A percentile compares a stretch with the other conserved stretches of the same genome.
phyloP scores from a whole-genome alignment of 2,329 filamentous ascomycete genomes.

The Celoporthe dispersa region DNA sequence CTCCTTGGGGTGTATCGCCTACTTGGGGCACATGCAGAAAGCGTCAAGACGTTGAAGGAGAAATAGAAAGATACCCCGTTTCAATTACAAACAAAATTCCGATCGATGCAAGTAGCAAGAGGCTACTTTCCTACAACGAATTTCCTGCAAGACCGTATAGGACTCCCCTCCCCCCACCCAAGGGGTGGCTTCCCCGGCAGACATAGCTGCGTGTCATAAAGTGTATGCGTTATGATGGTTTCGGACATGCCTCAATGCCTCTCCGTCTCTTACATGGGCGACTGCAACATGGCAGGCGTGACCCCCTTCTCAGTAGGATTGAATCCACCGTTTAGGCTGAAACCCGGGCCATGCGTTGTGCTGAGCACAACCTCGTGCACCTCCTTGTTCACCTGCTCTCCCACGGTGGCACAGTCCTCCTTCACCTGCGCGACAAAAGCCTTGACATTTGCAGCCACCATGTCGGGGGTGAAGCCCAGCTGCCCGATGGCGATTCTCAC shows the following conservation, averaged over 20 bases:
- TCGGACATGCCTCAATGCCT: not conserved
- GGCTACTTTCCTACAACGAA: not conserved
- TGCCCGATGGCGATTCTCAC: conserved; percentile 91
- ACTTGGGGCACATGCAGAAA: conserved; percentile 57
- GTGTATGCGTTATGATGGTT: not conserved
- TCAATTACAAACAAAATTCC: not conserved
- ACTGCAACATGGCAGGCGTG: conserved; percentile 55
- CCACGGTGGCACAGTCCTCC: conserved; percentile 71
- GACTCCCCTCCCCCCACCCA: not conserved
- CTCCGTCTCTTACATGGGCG: conserved; percentile 52
- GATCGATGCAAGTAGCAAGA: not conserved
- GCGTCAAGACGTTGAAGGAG: conserved; percentile 53
- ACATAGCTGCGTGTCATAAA: not conserved
- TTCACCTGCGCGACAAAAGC: conserved; percentile 76
- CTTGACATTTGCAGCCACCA: conserved; percentile 84
- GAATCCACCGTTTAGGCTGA: conserved; percentile 84
- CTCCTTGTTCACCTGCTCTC: conserved; percentile 70
- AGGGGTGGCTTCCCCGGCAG: too few species aligned
- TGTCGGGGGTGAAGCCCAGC: conserved; percentile 83
- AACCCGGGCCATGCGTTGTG: conserved; percentile 83
- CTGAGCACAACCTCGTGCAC: conserved; percentile 79
- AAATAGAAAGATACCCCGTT: conserved; percentile 32
- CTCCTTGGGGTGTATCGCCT: conserved; percentile 58
- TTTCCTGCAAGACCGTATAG: not conserved
- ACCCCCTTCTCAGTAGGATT: conserved; percentile 63